Conservation (phyloP, 495 filamentous ascomycete genomes). For the Penicillium tannophilum region DNA sequence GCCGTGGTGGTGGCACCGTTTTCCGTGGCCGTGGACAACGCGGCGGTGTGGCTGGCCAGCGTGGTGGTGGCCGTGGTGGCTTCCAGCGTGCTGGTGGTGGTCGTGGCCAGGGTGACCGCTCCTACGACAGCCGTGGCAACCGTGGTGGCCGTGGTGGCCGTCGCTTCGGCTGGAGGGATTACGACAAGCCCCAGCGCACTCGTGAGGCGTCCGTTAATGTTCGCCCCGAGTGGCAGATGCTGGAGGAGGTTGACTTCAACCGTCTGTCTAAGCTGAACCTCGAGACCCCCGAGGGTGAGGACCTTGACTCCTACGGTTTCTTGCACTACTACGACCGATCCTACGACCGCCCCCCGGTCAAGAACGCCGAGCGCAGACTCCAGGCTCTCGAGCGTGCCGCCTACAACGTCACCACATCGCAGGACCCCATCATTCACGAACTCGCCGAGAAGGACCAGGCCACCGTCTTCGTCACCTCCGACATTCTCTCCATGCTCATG, state of each 20-base stretch:
- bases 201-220: constrained; percentile 93
- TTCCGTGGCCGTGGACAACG: constrained; percentile 83
- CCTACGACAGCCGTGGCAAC: constrained; percentile 61
- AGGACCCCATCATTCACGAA: constrained; percentile 95
- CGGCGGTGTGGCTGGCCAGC: constrained; percentile 53
- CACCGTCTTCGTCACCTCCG: constrained; percentile 95
- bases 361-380: constrained; percentile 82
- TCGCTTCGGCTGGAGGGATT: constrained; percentile 97
- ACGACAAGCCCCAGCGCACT: constrained; percentile 95
- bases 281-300: constrained; percentile 91
- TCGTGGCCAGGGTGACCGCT: constrained; percentile 61
- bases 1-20: constrained; percentile 78
- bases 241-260: constrained; percentile 98
- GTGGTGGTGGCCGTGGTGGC: constrained; percentile 57
- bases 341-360: constrained; percentile 90
- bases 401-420: constrained; percentile 96
- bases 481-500: constrained; percentile 98
- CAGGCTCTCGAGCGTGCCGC: constrained; percentile 86
- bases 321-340: constrained; percentile 94
- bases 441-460: constrained; percentile 95
- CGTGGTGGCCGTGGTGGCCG: constrained; percentile 62
- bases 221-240: constrained; percentile 89
- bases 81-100: constrained; percentile 73
- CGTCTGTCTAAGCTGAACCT: constrained; percentile 93
- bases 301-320: constrained; percentile 94